These are phyloP conservation scores for Wilhelminamyces savonicus DNA, from an alignment of 805 yeast genomes.

Conservation along the genomic window DNA sequence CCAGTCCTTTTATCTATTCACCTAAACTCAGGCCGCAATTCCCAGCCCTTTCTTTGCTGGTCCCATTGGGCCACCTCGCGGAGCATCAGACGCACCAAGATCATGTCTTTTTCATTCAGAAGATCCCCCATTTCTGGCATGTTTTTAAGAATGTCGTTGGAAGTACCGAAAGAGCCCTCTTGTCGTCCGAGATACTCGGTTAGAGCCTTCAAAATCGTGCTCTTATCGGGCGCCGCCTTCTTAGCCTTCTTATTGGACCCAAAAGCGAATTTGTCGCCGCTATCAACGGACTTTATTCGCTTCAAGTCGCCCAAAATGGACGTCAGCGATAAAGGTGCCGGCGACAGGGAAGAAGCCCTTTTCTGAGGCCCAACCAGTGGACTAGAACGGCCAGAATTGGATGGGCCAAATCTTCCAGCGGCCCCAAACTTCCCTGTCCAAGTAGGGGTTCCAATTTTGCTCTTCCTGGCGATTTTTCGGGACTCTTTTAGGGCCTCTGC, in stretches of 20 bases:
- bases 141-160: slow-evolving; percentile 39
- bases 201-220: slow-evolving; percentile 27
- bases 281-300: slow-evolving; percentile 34
- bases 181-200: slow-evolving; percentile 29
- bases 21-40: slow-evolving; percentile 46
- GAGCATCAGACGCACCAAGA: slow-evolving; percentile 61
- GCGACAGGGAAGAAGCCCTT: neutral
- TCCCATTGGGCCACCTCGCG: slow-evolving; percentile 67
- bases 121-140: slow-evolving; percentile 9
- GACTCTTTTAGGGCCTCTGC: slow-evolving; percentile 56
- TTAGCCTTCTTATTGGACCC: slow-evolving; percentile 6
- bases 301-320: slow-evolving; percentile 46
- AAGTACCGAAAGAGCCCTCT: slow-evolving; percentile 37
- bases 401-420: slow-evolving; percentile 56
- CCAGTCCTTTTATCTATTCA: no score
- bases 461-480: slow-evolving; percentile 40
- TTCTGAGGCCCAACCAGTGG: no score
- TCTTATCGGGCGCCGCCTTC: slow-evolving; percentile 7
- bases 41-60: slow-evolving; percentile 55
- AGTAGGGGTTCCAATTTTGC: slow-evolving; percentile 74
- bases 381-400: no score
- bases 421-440: slow-evolving; percentile 93
- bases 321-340: slow-evolving; percentile 31
- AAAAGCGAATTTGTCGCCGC: slow-evolving; percentile 9
- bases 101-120: slow-evolving; percentile 43